phyloP scores from a whole-genome alignment of 78 protist species.

The Mastigamoeba balamuthi region DNA sequence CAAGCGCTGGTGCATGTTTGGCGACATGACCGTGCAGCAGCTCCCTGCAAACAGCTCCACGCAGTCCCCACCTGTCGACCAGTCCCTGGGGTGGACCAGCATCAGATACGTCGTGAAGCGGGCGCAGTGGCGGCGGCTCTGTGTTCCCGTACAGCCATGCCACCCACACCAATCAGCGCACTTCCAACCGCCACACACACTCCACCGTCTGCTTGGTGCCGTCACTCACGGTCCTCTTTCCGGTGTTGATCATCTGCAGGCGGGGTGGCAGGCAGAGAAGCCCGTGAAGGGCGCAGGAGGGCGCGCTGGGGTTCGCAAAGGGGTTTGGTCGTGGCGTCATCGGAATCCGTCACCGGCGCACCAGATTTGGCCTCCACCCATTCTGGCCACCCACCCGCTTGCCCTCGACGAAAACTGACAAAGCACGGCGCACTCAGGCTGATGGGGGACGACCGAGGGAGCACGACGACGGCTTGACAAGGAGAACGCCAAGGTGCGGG shows the following conservation, averaged over 20 bases:
- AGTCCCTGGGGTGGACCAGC: constrained; percentile 50
- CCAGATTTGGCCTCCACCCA: constrained; percentile 38
- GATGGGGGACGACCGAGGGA: constrained; percentile 36
- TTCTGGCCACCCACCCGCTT: background rate
- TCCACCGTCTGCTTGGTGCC: no score
- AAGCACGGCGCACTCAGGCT: no score
- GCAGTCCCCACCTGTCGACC: constrained; percentile 37
- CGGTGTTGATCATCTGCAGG: no score
- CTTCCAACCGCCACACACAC: no score
- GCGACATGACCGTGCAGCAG: constrained; percentile 28
- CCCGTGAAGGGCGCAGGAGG: constrained; percentile 67
- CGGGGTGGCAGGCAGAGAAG: no score
- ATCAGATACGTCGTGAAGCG: constrained; percentile 62
- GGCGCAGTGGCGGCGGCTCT: no score
- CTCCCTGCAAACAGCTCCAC: constrained; percentile 12
- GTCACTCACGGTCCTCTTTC: no score
- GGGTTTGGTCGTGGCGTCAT: constrained; percentile 76
- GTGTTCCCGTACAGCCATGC: background rate
- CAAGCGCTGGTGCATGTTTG: constrained; percentile 48
- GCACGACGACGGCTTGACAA: constrained; percentile 45
- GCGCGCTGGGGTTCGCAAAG: constrained; percentile 62
- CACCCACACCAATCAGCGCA: background rate
- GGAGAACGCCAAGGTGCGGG: background rate
- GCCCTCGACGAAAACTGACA: background rate
- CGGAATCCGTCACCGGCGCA: constrained; percentile 64